A percentile compares a stretch with the other conserved stretches of the same genome.
Evolutionary conservation across 176 grass and related monocot species (phyloP).

Genomic region (Melocanna baccifera): DNA sequence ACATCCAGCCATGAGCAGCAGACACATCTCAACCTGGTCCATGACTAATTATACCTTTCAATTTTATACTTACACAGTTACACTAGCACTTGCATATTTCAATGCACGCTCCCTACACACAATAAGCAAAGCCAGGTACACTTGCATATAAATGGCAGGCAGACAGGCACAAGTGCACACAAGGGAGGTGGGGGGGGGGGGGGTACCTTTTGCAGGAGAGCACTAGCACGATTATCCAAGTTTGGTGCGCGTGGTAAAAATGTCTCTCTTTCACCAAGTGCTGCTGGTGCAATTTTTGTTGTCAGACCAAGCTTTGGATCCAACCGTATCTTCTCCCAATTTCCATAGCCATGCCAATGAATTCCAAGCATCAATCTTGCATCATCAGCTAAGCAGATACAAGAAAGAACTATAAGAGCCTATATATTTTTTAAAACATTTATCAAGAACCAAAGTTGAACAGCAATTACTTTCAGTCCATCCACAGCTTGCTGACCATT

Average conservation of each 20-base stretch:
- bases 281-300: conserved; percentile 92
- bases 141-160: neutral
- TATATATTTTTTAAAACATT: neutral
- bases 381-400: conserved; percentile 74
- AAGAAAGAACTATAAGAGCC: conserved; percentile 25
- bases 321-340: conserved; percentile 96
- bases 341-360: conserved; percentile 97
- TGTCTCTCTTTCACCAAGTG: conserved; percentile 90
- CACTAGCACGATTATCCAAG: conserved; percentile 97
- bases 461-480: conserved; percentile 84
- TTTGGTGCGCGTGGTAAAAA: conserved; percentile 98
- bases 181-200: neutral
- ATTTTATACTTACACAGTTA: neutral
- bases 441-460: conserved; percentile 26
- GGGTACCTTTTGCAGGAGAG: conserved; percentile 81
- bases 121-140: neutral
- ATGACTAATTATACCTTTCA: neutral
- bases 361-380: conserved; percentile 94
- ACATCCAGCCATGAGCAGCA: conserved; percentile 6
- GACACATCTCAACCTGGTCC: neutral
- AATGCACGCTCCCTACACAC: neutral
- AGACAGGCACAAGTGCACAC: neutral
- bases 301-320: conserved; percentile 74
- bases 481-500: conserved; percentile 98
- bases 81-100: neutral